Evolutionary conservation across 768 basidiomycete species (phyloP).

Genomic region (Cystofilobasidium capitatum): DNA sequence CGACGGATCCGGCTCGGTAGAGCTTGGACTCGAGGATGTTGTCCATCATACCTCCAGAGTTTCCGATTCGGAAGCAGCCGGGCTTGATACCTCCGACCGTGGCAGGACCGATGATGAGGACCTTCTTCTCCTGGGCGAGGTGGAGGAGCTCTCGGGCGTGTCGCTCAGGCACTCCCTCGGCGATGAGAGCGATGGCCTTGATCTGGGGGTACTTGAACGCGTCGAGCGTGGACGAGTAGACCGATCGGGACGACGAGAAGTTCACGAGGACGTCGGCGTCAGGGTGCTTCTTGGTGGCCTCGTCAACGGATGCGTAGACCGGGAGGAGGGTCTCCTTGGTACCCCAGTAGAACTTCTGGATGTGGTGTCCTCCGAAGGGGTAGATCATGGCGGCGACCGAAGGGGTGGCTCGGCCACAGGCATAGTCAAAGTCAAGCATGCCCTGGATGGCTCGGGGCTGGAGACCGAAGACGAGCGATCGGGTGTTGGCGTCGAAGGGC

Average conservation of each 20-base stretch:
- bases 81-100: slow-evolving; percentile 99
- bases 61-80: slow-evolving; percentile 98
- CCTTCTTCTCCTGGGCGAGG: slow-evolving; percentile 70
- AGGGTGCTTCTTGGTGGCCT: slow-evolving; percentile 86
- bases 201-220: slow-evolving; percentile 63
- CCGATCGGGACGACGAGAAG: slow-evolving; percentile 88
- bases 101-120: slow-evolving; percentile 90
- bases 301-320: slow-evolving; percentile 83
- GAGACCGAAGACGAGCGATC: slow-evolving; percentile 94
- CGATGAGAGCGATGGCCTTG: slow-evolving; percentile 79
- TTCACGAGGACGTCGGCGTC: slow-evolving; percentile 97
- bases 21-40: slow-evolving; percentile 98
- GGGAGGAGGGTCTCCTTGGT: slow-evolving; percentile 97
- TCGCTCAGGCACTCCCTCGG: slow-evolving; percentile 96
- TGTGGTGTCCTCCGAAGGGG: slow-evolving; percentile 98
- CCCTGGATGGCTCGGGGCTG: slow-evolving; percentile 99
- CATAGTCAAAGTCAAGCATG: slow-evolving; percentile 98
- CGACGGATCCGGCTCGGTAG: slow-evolving; percentile 92
- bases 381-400: slow-evolving; percentile 99
- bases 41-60: slow-evolving; percentile 73
- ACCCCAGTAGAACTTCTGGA: slow-evolving; percentile 99
- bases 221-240: slow-evolving; percentile 90
- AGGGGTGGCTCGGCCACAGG: slow-evolving; percentile 81
- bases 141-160: slow-evolving; percentile 93
- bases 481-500: slow-evolving; percentile 87